A percentile compares a stretch with the other conserved stretches of the same genome.
phyloP scores from a whole-genome alignment of 805 yeast species.

The Debaryomyces maramus region DNA sequence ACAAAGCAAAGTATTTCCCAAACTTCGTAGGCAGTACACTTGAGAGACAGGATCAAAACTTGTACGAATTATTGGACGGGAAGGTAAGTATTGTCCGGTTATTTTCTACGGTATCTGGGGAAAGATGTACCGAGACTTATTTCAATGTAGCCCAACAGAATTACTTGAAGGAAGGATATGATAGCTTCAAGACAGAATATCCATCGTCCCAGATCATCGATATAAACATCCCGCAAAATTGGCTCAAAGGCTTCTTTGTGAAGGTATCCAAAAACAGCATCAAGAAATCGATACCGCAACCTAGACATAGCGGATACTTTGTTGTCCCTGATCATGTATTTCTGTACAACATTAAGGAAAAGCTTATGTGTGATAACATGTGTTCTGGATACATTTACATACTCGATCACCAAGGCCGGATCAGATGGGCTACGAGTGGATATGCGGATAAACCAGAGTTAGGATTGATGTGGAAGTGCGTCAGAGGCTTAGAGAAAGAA shows the following conservation, averaged over 20 bases:
- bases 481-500: constrained; percentile 59
- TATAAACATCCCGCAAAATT: constrained; percentile 70
- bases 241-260: constrained; percentile 63
- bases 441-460: constrained; percentile 68
- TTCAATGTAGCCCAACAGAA: constrained; percentile 48
- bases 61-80: constrained; percentile 41
- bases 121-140: constrained; percentile 60
- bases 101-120: constrained; percentile 70
- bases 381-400: constrained; percentile 83
- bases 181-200: constrained; percentile 36
- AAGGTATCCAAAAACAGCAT: constrained; percentile 47
- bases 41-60: constrained; percentile 32
- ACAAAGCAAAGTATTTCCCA: constrained; percentile 79
- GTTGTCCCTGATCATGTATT: constrained; percentile 62
- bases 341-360: constrained; percentile 55
- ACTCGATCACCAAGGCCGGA: constrained; percentile 68
- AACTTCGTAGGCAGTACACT: constrained; percentile 64
- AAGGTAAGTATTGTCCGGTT: constrained; percentile 65
- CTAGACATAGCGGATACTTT: constrained; percentile 59
- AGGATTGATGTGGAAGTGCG: constrained; percentile 62
- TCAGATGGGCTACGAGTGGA: constrained; percentile 93
- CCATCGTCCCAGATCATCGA: constrained; percentile 74
- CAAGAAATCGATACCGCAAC: constrained; percentile 43
- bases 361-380: constrained; percentile 65
- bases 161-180: constrained; percentile 39